These are phyloP conservation scores for Penicillium turbatum DNA, from an alignment of 495 filamentous ascomycete species.

Conservation along the genomic window DNA sequence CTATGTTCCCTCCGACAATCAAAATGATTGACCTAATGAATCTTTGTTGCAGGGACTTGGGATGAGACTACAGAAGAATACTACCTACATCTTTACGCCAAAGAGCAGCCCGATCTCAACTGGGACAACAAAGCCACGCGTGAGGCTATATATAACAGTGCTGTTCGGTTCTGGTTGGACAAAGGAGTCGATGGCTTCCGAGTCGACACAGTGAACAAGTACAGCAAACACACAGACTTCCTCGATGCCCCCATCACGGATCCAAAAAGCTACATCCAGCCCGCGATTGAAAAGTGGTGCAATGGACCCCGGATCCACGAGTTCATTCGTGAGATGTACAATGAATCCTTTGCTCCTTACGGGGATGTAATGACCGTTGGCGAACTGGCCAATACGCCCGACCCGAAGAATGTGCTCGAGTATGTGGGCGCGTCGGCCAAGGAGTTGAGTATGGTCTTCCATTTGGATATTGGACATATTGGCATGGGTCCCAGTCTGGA, in stretches of 20 bases:
- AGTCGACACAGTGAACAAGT: slow-evolving; percentile 52
- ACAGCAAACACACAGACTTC: slow-evolving; percentile 41
- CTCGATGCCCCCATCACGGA: slow-evolving; percentile 42
- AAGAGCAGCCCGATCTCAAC: slow-evolving; percentile 52
- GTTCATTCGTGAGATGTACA: slow-evolving; percentile 41
- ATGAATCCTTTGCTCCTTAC: slow-evolving; percentile 37
- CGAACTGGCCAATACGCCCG: slow-evolving; percentile 42
- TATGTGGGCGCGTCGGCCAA: slow-evolving; percentile 38
- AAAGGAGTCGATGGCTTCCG: slow-evolving; percentile 49
- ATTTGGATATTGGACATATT: slow-evolving; percentile 47
- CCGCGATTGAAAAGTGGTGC: slow-evolving; percentile 41
- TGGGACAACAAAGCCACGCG: slow-evolving; percentile 47
- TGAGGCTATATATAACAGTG: slow-evolving; percentile 42
- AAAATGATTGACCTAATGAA: not conserved
- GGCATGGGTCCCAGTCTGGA: slow-evolving; percentile 36
- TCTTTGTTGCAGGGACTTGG: slow-evolving; percentile 28
- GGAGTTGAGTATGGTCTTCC: slow-evolving; percentile 52
- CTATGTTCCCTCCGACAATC: not conserved
- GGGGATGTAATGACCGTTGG: slow-evolving; percentile 43
- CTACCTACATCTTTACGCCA: slow-evolving; percentile 47
- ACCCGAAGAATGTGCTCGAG: slow-evolving; percentile 36
- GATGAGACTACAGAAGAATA: slow-evolving; percentile 49
- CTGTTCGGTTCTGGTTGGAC: slow-evolving; percentile 51
- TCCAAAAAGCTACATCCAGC: slow-evolving; percentile 34
- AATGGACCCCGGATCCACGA: slow-evolving; percentile 55